Evolutionary conservation across 257 asterid species (phyloP).

Genomic region (Solanum lycopersicoides): DNA sequence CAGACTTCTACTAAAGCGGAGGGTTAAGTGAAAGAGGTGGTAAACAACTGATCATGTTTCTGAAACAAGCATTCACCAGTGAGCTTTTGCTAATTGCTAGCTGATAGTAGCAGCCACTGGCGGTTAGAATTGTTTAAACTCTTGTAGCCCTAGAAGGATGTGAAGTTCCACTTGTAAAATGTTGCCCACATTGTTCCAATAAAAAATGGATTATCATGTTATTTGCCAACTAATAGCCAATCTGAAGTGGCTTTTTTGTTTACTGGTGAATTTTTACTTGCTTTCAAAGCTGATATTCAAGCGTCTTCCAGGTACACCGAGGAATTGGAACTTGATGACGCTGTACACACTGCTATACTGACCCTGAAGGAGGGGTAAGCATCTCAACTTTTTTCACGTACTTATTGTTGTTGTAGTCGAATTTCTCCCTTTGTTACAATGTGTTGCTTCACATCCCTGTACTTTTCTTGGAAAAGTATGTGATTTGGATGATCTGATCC

Average conservation of each 20-base stretch:
- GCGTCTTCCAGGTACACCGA: conserved; percentile 63
- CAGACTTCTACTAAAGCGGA: background rate
- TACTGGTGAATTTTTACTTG: background rate
- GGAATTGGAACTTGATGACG: conserved; percentile 98
- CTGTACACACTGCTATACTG: conserved; percentile 97
- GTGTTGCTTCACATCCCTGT: background rate
- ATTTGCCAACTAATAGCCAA: background rate
- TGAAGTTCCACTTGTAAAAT: background rate
- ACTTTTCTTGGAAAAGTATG: background rate
- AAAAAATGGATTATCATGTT: background rate
- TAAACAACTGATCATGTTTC: background rate
- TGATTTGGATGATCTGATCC: background rate
- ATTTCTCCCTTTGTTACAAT: background rate
- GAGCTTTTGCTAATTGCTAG: background rate
- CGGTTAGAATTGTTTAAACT: background rate
- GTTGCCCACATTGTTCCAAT: background rate
- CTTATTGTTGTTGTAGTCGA: background rate
- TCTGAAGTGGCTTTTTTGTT: background rate
- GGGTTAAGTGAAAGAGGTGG: background rate
- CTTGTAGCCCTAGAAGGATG: background rate
- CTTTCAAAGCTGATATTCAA: background rate
- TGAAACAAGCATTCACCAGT: background rate
- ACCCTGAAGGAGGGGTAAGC: conserved; percentile 96
- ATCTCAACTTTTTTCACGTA: background rate
- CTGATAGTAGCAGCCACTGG: background rate